Conservation (phyloP, 441 rosid genomes). For the Brassica hybrid region DNA sequence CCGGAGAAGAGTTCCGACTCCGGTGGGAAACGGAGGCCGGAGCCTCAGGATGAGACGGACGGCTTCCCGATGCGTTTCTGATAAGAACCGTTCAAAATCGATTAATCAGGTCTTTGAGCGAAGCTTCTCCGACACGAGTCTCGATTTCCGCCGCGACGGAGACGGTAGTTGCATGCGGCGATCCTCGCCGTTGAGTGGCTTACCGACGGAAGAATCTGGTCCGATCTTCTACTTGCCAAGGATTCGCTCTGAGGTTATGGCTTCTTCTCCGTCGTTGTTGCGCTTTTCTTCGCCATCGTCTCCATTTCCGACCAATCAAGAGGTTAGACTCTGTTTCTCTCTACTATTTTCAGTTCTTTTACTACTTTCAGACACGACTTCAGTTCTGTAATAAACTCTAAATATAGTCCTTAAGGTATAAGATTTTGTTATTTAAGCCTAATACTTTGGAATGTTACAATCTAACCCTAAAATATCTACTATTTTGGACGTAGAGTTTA, state of each 20-base stretch:
- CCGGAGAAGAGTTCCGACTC: constrained; percentile 25
- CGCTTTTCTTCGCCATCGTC: constrained; percentile 17
- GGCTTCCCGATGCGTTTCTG: constrained; percentile 7
- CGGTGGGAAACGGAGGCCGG: constrained; percentile 19
- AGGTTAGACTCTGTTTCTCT: constrained; percentile 36
- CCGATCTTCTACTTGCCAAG: constrained; percentile 18
- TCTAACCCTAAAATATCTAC: neutral
- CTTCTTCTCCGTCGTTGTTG: constrained; percentile 37
- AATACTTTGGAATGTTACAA: neutral
- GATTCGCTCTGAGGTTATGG: constrained; percentile 39
- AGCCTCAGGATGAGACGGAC: constrained; percentile 18
- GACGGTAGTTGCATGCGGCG: constrained; percentile 19
- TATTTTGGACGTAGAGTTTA: neutral
- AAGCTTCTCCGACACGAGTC: constrained; percentile 40
- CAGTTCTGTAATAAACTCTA: neutral
- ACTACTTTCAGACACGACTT: constrained; percentile 9
- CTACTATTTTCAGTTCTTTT: neutral
- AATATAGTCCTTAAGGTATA: neutral
- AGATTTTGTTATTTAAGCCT: neutral
- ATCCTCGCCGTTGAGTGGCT: constrained; percentile 30
- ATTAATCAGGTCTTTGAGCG: constrained; percentile 19
- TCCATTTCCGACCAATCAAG: constrained; percentile 31
- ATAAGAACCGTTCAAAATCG: neutral
- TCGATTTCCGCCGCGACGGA: constrained; percentile 29
- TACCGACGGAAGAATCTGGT: constrained; percentile 13